phyloP scores from a whole-genome alignment of 1,139 yeast genomes.

The Lodderomyces beijingensis region DNA sequence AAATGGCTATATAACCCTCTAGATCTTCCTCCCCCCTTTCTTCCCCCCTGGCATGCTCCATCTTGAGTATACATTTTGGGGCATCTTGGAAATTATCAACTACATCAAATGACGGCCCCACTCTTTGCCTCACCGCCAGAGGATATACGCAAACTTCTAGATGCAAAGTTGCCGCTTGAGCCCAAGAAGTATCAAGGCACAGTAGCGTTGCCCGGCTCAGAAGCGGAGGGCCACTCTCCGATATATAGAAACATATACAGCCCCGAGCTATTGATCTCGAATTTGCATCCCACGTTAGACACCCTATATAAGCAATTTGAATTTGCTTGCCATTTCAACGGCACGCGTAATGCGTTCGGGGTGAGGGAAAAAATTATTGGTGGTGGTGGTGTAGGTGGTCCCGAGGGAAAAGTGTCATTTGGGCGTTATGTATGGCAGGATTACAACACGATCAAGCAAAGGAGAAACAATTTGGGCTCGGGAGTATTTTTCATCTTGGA shows the following conservation, averaged over 20 bases:
- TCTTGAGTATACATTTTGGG: too few species aligned
- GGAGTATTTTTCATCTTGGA: conserved; percentile 55
- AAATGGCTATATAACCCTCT: too few species aligned
- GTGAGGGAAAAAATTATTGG: conserved; percentile 36
- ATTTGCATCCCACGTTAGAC: conserved; percentile 45
- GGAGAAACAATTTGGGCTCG: conserved; percentile 54
- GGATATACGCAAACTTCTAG: too few species aligned
- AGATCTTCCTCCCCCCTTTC: too few species aligned
- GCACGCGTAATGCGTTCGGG: conserved; percentile 49
- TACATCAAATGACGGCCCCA: too few species aligned
- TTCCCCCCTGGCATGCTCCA: too few species aligned
- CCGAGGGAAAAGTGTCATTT: conserved; percentile 40
- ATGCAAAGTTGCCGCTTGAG: conserved; percentile 10
- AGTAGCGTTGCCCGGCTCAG: conserved; percentile 44
- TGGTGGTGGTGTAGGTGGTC: conserved; percentile 24
- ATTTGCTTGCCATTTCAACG: conserved; percentile 30
- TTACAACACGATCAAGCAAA: conserved; percentile 35
- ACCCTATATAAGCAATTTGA: conserved; percentile 51
- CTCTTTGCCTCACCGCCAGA: too few species aligned
- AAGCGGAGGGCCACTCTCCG: conserved; percentile 47
- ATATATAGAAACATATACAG: conserved; percentile 46
- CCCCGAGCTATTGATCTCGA: conserved; percentile 35
- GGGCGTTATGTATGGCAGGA: conserved; percentile 47
- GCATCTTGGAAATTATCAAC: too few species aligned
- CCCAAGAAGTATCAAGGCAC: conserved; percentile 10